phyloP scores from a whole-genome alignment of 1,139 yeast genomes.

The Suhomyces yuchorum region DNA sequence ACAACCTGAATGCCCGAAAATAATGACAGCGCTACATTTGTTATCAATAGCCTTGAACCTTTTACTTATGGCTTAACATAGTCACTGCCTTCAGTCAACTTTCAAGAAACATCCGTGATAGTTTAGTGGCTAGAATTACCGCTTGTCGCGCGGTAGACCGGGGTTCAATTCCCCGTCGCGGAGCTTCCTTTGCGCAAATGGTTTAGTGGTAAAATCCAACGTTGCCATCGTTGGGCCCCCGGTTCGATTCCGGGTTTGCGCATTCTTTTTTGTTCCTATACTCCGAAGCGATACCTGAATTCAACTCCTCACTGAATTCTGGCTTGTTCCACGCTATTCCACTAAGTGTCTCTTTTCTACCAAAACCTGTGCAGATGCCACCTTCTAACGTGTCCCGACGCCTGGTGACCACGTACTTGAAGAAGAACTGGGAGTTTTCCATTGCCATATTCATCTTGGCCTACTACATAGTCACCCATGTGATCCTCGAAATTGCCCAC shows the following conservation, averaged over 20 bases:
- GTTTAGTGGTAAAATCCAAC: slow-evolving; percentile 24
- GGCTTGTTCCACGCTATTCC: not conserved
- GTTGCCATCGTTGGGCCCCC: slow-evolving; percentile 26
- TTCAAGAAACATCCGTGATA: slow-evolving; percentile 34
- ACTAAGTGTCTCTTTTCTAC: not conserved
- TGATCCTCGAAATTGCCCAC: slow-evolving; percentile 17
- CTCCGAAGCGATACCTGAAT: not conserved
- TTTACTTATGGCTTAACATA: no score
- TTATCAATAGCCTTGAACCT: not conserved
- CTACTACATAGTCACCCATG: slow-evolving; percentile 25
- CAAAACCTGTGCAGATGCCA: not conserved
- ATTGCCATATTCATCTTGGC: slow-evolving; percentile 25
- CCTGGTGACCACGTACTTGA: not conserved
- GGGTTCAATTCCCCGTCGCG: slow-evolving; percentile 74
- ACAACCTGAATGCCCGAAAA: no score
- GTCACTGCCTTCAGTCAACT: not conserved
- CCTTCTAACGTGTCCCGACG: not conserved
- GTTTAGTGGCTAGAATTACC: slow-evolving; percentile 51
- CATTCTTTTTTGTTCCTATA: slow-evolving; percentile 12
- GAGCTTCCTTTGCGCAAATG: slow-evolving; percentile 34
- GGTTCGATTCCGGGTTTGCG: slow-evolving; percentile 25
- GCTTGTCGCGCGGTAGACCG: slow-evolving; percentile 65
- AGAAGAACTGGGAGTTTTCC: slow-evolving; percentile 30
- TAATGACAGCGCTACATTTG: no score
- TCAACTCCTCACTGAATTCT: not conserved